Conservation (phyloP, 2,329 filamentous ascomycete genomes). For the Arthroderma sp. region DNA sequence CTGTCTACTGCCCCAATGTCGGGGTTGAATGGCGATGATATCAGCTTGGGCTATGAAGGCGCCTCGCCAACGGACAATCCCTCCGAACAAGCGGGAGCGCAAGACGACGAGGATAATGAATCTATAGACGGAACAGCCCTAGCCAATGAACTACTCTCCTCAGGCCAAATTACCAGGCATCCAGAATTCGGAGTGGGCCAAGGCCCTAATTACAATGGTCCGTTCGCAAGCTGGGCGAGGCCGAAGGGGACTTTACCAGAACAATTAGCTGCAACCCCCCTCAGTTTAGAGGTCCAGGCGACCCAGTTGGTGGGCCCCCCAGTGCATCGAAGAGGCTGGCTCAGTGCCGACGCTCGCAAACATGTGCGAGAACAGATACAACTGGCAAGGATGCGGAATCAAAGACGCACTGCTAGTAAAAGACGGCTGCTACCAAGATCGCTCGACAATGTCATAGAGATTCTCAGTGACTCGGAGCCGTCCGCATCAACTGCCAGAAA, state of each 20-base stretch:
- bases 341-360: slow-evolving; percentile 3
- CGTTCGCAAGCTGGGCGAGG: slow-evolving; percentile 29
- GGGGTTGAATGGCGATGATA: slow-evolving; percentile 9
- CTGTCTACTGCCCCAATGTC: slow-evolving; percentile 27
- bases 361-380: not conserved
- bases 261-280: slow-evolving; percentile 12
- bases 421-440: not conserved
- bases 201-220: slow-evolving; percentile 27
- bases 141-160: slow-evolving; percentile 15
- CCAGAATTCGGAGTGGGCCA: slow-evolving; percentile 26
- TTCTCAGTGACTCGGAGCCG: no score
- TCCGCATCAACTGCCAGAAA: no score
- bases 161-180: slow-evolving; percentile 22
- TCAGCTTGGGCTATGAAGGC: slow-evolving; percentile 15
- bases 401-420: not conserved
- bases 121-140: not conserved
- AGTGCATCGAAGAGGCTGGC: slow-evolving; percentile 1
- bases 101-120: not conserved
- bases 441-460: no score
- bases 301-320: slow-evolving; percentile 20
- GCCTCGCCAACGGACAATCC: slow-evolving; percentile 8
- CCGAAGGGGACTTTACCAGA: slow-evolving; percentile 13
- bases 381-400: not conserved
- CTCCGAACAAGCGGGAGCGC: not conserved
- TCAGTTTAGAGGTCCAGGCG: slow-evolving; percentile 15